Conservation (phyloP, 345 rosid genomes). For the Dipteronia sinensis region DNA sequence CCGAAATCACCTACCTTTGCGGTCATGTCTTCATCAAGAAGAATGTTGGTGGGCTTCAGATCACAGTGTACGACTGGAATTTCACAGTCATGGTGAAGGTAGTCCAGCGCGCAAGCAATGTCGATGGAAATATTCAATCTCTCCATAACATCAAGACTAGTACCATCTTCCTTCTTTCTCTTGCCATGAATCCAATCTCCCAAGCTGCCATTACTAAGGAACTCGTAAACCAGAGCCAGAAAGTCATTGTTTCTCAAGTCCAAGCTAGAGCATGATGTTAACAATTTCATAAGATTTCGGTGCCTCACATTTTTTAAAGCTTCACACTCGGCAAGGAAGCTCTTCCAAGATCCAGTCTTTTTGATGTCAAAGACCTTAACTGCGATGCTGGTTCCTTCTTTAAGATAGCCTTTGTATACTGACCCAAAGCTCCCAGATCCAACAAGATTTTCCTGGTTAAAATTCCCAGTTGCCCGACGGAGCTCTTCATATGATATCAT, state of each 20-base stretch:
- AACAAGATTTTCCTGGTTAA: slow-evolving; percentile 37
- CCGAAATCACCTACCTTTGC: slow-evolving; percentile 64
- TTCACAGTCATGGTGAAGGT: slow-evolving; percentile 53
- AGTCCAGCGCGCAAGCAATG: slow-evolving; percentile 47
- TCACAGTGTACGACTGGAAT: slow-evolving; percentile 62
- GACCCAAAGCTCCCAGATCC: slow-evolving; percentile 54
- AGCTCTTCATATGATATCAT: slow-evolving; percentile 50
- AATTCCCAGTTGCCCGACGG: slow-evolving; percentile 42
- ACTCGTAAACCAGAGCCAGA: slow-evolving; percentile 59
- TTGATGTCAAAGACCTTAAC: slow-evolving; percentile 45
- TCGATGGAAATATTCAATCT: slow-evolving; percentile 52
- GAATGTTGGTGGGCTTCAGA: slow-evolving; percentile 43
- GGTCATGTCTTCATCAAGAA: slow-evolving; percentile 46
- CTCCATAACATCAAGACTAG: slow-evolving; percentile 37
- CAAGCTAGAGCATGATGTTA: slow-evolving; percentile 54
- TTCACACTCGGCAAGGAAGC: slow-evolving; percentile 52
- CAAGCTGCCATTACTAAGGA: slow-evolving; percentile 45
- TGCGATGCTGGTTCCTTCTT: slow-evolving; percentile 39
- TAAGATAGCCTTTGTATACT: slow-evolving; percentile 26
- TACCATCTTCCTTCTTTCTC: slow-evolving; percentile 35
- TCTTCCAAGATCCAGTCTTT: slow-evolving; percentile 39
- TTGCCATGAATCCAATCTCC: slow-evolving; percentile 49
- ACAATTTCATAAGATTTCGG: slow-evolving; percentile 51
- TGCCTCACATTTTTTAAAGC: slow-evolving; percentile 53
- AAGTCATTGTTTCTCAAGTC: slow-evolving; percentile 46